phyloP scores from a whole-genome alignment of 1,139 yeast species.

The Magnusiomyces fungicola region DNA sequence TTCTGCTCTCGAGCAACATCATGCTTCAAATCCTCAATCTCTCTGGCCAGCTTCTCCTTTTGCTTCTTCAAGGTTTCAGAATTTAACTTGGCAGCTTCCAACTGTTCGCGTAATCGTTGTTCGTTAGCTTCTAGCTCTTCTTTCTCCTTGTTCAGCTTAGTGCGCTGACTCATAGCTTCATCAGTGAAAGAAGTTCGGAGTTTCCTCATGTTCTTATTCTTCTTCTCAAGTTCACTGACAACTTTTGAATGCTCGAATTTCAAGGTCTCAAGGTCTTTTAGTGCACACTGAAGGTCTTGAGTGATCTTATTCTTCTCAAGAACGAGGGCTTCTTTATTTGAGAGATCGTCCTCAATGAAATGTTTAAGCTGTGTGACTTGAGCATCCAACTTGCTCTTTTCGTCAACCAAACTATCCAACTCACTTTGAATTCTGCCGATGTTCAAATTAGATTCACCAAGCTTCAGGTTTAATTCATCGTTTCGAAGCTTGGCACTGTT shows the following conservation, averaged over 20 bases:
- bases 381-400: constrained; percentile 13
- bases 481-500: constrained; percentile 8
- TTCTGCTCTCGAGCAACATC: constrained; percentile 28
- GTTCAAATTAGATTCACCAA: constrained; percentile 14
- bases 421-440: constrained; percentile 13
- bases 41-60: constrained; percentile 67
- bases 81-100: constrained; percentile 22
- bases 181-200: constrained; percentile 32
- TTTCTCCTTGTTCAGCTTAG: constrained; percentile 26
- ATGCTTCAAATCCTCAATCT: constrained; percentile 55
- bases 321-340: constrained; percentile 20
- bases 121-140: constrained; percentile 37
- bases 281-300: constrained; percentile 21
- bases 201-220: constrained; percentile 32
- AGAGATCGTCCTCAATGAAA: constrained; percentile 19
- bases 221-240: constrained; percentile 22
- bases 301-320: constrained; percentile 26
- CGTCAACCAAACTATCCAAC: constrained; percentile 9
- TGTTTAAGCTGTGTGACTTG: constrained; percentile 22
- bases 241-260: constrained; percentile 27
- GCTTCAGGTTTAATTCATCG: constrained; percentile 13
- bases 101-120: constrained; percentile 30
- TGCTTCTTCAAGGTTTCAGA: constrained; percentile 23
- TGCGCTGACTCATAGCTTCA: constrained; percentile 41
- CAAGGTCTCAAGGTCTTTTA: constrained; percentile 19